Conservation (phyloP, 2,329 filamentous ascomycete genomes). For the Chrysoporthe austroafricana region DNA sequence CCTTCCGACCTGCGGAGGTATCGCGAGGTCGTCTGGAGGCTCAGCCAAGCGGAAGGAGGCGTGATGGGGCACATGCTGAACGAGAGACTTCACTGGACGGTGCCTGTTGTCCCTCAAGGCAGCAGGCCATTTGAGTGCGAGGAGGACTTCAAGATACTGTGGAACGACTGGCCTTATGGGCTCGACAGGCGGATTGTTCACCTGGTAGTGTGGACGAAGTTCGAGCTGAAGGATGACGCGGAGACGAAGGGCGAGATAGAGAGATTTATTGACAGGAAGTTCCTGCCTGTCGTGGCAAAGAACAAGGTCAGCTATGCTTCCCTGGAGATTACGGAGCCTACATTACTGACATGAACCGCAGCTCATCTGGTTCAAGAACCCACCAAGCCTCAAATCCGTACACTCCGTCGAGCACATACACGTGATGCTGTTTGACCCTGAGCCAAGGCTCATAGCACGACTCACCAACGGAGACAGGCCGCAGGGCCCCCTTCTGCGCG, state of each 20-base stretch:
- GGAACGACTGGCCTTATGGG: conserved; percentile 95
- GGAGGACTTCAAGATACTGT: conserved; percentile 72
- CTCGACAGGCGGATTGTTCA: conserved; percentile 79
- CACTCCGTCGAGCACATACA: conserved; percentile 92
- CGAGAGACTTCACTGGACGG: conserved; percentile 70
- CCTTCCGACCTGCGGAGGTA: conserved; percentile 82
- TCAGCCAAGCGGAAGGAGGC: conserved; percentile 67
- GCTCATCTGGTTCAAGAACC: conserved; percentile 85
- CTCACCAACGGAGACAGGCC: conserved; percentile 78
- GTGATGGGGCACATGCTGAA: conserved; percentile 77
- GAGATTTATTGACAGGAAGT: conserved; percentile 69
- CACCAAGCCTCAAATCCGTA: conserved; percentile 81
- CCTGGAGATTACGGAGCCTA: background rate
- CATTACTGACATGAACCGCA: conserved; percentile 31
- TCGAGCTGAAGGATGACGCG: conserved; percentile 71
- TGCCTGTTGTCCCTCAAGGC: conserved; percentile 42
- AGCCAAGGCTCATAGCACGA: conserved; percentile 67
- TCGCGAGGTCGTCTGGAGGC: conserved; percentile 66
- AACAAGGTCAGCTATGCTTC: conserved; percentile 54
- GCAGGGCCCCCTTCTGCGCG: conserved; percentile 52
- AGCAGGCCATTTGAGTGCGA: conserved; percentile 47
- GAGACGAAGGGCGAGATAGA: conserved; percentile 68
- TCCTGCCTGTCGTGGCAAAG: conserved; percentile 56
- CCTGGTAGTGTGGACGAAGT: conserved; percentile 92
- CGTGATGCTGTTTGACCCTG: conserved; percentile 83